Base-by-base conservation (phyloP, 345 rosid genomes). In the Eucalyptus albens region DNA sequence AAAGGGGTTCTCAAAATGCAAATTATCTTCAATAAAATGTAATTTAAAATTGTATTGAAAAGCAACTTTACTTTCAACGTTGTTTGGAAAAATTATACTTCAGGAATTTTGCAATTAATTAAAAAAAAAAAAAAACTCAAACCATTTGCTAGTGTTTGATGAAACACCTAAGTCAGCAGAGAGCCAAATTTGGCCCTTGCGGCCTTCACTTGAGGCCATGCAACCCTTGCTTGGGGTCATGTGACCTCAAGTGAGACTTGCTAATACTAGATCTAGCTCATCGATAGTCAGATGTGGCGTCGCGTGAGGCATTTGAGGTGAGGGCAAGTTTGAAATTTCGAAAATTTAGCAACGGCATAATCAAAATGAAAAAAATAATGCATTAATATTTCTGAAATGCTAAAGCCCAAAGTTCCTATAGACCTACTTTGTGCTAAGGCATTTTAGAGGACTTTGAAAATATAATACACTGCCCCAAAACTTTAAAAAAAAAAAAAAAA, bases 231-330 rank as follows among this genome's bases (percentile, higher is more conserved):
- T 1, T 4, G 3, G 15, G 77, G 77, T 15, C n/a, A 15, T 15
- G 10, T n/a, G 37, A 65, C 17, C 77, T 65, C 9, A 65, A 31
- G 37, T 15, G 19, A 65, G 77, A 15, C 17, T 65, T 0, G 1
- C 19, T 14, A 16, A 33, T 2, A 14, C 6, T n/a, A n/a, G 21
- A 65, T 65, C 9, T 15, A 16, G 40, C 21, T 8, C 5, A 8
- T n/a, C 11, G 2, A n/a, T 8, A 0, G 21, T 65, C 0, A n/a
- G 0, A 65, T n/a, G 0, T 15, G 5, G 11, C 0, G 0, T 15
- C 1, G 0, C 6, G 3, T 0, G 0, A n/a, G 77, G 11, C 17
- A 8, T 3, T 31, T 7, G 0, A 0, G 2, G 11, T 14, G 77
- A 65, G 77, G 11, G 5, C 21, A n/a, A n/a, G 17, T 15, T 8